A percentile compares a stretch with the other conserved stretches of the same genome.
Evolutionary conservation across 768 basidiomycete genomes (phyloP).

Genomic region (Suillus discolor): DNA sequence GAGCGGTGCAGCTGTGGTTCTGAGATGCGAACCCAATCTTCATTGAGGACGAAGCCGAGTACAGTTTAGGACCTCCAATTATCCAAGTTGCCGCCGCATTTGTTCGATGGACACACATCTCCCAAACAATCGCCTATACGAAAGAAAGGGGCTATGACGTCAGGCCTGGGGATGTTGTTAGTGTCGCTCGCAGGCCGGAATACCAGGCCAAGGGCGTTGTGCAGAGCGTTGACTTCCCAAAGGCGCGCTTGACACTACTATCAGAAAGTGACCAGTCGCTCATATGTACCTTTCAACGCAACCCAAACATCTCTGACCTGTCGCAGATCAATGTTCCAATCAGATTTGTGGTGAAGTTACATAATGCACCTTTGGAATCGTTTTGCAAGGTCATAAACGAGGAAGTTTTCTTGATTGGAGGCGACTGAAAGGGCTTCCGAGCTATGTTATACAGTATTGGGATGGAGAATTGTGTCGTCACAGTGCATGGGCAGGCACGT

Average conservation of each 20-base stretch:
- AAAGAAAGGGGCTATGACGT: too few species aligned
- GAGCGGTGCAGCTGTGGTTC: too few species aligned
- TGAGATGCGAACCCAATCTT: too few species aligned
- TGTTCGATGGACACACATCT: too few species aligned
- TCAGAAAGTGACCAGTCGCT: neutral
- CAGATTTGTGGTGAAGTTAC: neutral
- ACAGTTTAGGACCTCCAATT: too few species aligned
- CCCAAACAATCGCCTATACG: too few species aligned
- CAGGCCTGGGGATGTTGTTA: too few species aligned
- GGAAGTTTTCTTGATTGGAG: neutral
- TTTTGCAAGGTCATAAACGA: neutral
- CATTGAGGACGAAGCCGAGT: too few species aligned
- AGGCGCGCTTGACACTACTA: neutral
- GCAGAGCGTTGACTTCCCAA: neutral
- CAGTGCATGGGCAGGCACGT: neutral
- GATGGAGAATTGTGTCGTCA: neutral
- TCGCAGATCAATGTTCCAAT: neutral
- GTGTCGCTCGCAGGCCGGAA: too few species aligned
- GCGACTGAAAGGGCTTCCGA: neutral
- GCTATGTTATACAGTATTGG: neutral
- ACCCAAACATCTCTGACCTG: neutral
- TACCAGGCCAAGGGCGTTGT: too few species aligned
- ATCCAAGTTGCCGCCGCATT: too few species aligned
- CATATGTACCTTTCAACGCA: neutral
- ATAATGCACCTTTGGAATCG: neutral